phyloP scores from a whole-genome alignment of 2,329 filamentous ascomycete species.

The Beauveria asiatica region DNA sequence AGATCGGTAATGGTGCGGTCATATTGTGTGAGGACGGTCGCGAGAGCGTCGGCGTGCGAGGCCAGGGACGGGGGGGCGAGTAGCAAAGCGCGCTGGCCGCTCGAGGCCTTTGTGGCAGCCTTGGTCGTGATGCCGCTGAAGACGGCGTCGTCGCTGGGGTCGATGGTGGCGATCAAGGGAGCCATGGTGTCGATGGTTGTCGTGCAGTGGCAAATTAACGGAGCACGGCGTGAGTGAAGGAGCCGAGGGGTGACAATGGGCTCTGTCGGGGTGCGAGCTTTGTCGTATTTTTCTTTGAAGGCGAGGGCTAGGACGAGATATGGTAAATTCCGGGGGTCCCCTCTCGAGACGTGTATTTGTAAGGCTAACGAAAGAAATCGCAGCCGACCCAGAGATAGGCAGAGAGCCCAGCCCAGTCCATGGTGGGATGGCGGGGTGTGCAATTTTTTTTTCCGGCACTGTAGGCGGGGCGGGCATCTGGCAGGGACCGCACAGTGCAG shows the following conservation, averaged over 20 bases:
- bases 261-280: background rate
- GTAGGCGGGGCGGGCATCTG: background rate
- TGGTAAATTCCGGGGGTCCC: background rate
- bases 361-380: constrained; percentile 9
- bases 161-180: constrained; percentile 45
- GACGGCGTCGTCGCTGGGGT: constrained; percentile 46
- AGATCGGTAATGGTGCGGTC: constrained; percentile 74
- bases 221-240: background rate
- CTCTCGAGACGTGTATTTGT: constrained; percentile 9
- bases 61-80: constrained; percentile 87
- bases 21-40: constrained; percentile 60
- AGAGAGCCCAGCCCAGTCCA: background rate
- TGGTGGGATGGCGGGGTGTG: constrained; percentile 8
- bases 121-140: constrained; percentile 4
- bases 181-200: constrained; percentile 31
- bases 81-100: constrained; percentile 58
- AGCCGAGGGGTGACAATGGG: background rate
- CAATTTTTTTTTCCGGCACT: constrained; percentile 7
- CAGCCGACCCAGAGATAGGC: background rate
- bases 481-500: constrained; percentile 5
- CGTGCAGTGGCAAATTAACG: background rate
- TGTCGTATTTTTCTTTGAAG: background rate
- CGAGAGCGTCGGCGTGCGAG: constrained; percentile 71
- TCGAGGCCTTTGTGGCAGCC: constrained; percentile 16
- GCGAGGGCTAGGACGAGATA: background rate